These are phyloP conservation scores for Sicyos baderoa DNA, from an alignment of 306 rosid species.

Conservation along the genomic window DNA sequence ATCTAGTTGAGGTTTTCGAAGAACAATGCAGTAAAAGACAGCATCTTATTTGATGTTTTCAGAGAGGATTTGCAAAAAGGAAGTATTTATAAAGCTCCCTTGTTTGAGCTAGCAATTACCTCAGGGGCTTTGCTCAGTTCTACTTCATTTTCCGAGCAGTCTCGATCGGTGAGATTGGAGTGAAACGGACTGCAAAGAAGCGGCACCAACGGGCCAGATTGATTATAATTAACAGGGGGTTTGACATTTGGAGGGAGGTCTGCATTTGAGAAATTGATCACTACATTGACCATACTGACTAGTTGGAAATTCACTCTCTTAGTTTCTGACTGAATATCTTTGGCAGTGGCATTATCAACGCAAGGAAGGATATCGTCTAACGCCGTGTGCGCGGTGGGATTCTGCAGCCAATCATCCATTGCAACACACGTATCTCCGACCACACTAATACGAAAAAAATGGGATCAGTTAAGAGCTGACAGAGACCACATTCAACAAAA, in stretches of 20 bases:
- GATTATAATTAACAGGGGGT: conserved; percentile 40
- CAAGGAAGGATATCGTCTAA: conserved; percentile 24
- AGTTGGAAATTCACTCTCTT: conserved; percentile 17
- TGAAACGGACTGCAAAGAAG: conserved; percentile 57
- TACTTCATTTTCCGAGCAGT: conserved; percentile 44
- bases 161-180: conserved; percentile 25
- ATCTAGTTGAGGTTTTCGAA: background rate
- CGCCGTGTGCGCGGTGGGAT: conserved; percentile 41
- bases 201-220: conserved; percentile 57
- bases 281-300: conserved; percentile 17
- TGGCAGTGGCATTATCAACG: conserved; percentile 18
- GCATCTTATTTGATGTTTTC: no score
- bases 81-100: no score
- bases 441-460: conserved; percentile 36
- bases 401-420: conserved; percentile 72
- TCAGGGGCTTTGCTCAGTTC: conserved; percentile 27
- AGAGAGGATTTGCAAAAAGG: no score
- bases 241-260: conserved; percentile 19
- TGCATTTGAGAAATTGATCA: conserved; percentile 23
- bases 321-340: conserved; percentile 12
- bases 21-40: background rate
- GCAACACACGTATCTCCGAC: conserved; percentile 70
- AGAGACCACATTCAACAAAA: conserved; percentile 11
- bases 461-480: conserved; percentile 2
- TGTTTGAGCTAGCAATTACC: conserved; percentile 27